Evolutionary conservation across 352 stramenopile species (phyloP), one percentile per base, ranked within the genome.

Genomic region (Globisporangium polare): DNA sequence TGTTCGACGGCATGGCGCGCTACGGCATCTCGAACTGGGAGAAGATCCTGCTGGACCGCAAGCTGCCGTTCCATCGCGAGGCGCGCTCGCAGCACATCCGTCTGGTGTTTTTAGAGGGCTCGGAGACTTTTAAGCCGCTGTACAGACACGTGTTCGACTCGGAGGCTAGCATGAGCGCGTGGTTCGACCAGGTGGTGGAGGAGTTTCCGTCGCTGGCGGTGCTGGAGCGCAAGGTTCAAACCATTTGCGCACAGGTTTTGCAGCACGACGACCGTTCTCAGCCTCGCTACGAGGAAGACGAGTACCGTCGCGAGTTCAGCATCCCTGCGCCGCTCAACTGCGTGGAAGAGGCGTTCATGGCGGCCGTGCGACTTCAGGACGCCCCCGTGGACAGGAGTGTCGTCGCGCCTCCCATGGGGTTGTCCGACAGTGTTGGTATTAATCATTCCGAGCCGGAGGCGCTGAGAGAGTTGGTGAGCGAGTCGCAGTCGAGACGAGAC

Each of bases 1-100:
- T 94, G 10, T 81, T 96, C 20, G 87, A 87, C 50, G 87, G 83
- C 29, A 92, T 96, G 80, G 86, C 86, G 46, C 74, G 72, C 12
- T 79, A 90, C 60, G 87, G 87, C 58, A 67, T 96, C 29, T 86
- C 72, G 27, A 82, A 74, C 7, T 94, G 86, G 86, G 72, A 86
- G 24, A 64, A 58, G n/a, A 85, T 90, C 12, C 60, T 92, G 50
- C 42, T 88, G 50, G 86, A 92, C 58, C 82, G 83, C 52, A 71
- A 81, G 47, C 66, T 94, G 59, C 86, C 83, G 29, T 90, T 94
- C 67, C 80, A 92, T 49, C 77, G 80, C 10, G 73, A 78, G 18
- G 81, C 86, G 18, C 86, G 81, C 26, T 72, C 86, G 27, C 69
- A 78, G 41, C 83, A 94, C 58, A 89, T 94, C 51, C 82, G 83